Evolutionary conservation across 495 filamentous ascomycete species (phyloP).

Genomic region (Lepidopterella palustris): DNA sequence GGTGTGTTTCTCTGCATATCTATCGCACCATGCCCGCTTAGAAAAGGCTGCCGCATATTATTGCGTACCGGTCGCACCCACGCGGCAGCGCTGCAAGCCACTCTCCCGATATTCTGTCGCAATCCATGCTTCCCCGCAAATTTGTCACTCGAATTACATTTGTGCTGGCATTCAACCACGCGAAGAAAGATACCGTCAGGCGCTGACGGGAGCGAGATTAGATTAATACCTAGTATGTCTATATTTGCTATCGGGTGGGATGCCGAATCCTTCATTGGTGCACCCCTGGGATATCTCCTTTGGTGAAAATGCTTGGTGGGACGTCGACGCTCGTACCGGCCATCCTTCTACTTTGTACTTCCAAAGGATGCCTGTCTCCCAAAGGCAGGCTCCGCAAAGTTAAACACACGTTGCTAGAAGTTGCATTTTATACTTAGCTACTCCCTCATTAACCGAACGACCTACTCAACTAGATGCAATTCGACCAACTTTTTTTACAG

Average conservation of each 20-base stretch:
- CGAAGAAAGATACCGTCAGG: neutral
- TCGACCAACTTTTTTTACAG: no score
- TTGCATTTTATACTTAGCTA: no score
- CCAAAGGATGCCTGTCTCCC: no score
- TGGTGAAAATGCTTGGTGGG: neutral
- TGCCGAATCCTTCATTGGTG: neutral
- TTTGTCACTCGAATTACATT: constrained; percentile 1
- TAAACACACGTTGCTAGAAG: no score
- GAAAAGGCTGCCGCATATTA: neutral
- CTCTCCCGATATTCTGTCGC: neutral
- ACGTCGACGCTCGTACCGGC: neutral
- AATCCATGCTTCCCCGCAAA: constrained; percentile 3
- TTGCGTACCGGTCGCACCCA: neutral
- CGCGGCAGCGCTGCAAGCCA: neutral
- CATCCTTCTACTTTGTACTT: no score
- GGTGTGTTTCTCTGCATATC: neutral
- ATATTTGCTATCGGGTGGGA: neutral
- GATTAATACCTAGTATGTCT: neutral
- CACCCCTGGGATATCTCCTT: neutral
- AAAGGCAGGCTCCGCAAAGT: no score
- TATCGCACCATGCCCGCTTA: neutral
- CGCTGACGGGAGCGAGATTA: no score
- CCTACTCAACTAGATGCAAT: no score
- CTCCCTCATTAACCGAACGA: no score
- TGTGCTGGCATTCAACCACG: neutral